A percentile compares a stretch with the other conserved stretches of the same genome.
Evolutionary conservation across 2,329 filamentous ascomycete genomes (phyloP).

Genomic region (Didymella pinodella): DNA sequence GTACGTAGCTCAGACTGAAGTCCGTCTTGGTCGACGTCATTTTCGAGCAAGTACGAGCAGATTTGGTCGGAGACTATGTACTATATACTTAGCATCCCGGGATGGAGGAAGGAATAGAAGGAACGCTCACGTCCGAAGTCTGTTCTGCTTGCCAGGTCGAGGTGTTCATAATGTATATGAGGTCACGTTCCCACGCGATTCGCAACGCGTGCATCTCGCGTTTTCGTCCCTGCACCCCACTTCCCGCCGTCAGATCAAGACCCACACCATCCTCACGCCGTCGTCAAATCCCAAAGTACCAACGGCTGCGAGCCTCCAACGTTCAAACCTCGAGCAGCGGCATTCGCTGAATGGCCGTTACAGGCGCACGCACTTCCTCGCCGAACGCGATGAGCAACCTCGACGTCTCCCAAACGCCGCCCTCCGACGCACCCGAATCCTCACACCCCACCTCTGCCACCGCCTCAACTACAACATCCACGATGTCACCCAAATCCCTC

Average conservation of each 20-base stretch:
- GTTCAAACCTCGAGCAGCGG: background rate
- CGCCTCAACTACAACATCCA: background rate
- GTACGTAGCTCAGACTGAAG: constrained; percentile 1
- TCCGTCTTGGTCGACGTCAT: background rate
- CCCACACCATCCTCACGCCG: constrained; percentile 9
- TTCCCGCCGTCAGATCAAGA: constrained; percentile 10
- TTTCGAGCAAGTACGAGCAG: constrained; percentile 7
- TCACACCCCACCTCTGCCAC: background rate
- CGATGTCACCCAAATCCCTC: constrained; percentile 60
- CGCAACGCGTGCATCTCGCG: constrained; percentile 16
- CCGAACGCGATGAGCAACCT: constrained; percentile 10
- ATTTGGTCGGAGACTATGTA: constrained; percentile 16
- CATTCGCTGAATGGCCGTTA: background rate
- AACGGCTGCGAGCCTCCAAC: no score
- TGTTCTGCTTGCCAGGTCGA: background rate
- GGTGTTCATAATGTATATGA: background rate
- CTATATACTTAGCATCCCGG: constrained; percentile 16
- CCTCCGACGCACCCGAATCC: constrained; percentile 11
- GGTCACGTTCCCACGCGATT: constrained; percentile 25
- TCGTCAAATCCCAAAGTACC: no score
- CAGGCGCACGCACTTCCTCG: background rate
- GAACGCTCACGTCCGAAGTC: background rate
- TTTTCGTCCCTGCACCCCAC: constrained; percentile 15
- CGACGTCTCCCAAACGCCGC: background rate
- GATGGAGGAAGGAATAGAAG: background rate